Conservation (phyloP, 192 early-diverging fungal species). For the Blastocladiella britannica region DNA sequence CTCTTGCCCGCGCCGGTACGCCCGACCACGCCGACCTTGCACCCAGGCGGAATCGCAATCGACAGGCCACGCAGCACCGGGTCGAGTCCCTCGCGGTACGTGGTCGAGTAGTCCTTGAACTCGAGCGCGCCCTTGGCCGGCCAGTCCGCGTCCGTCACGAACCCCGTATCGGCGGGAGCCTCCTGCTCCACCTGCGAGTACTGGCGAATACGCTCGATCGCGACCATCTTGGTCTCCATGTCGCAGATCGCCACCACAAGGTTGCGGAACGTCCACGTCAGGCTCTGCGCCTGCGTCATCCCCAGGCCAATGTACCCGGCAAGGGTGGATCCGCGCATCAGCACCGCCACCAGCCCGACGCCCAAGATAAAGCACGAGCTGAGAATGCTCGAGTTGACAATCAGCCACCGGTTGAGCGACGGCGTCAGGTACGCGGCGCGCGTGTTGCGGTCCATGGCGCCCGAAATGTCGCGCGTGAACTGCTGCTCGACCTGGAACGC, state of each 20-base stretch:
- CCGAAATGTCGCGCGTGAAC: conserved; percentile 37
- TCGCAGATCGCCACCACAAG: background rate
- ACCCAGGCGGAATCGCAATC: conserved; percentile 38
- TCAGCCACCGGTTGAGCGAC: conserved; percentile 72
- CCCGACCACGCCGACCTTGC: conserved; percentile 85
- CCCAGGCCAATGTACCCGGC: conserved; percentile 27
- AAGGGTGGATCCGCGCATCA: conserved; percentile 21
- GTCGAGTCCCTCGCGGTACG: conserved; percentile 55
- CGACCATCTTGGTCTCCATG: conserved; percentile 63
- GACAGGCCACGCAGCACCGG: conserved; percentile 55
- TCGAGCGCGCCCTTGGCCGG: conserved; percentile 46
- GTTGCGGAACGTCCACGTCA: conserved; percentile 20
- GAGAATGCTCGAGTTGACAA: conserved; percentile 55
- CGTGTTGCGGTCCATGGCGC: conserved; percentile 55
- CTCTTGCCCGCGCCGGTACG: conserved; percentile 76
- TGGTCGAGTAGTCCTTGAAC: conserved; percentile 40
- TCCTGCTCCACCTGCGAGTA: conserved; percentile 71
- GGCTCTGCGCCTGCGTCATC: conserved; percentile 71
- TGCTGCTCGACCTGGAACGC: conserved; percentile 53
- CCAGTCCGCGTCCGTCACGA: conserved; percentile 25
- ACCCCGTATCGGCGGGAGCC: conserved; percentile 29
- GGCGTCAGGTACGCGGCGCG: conserved; percentile 71
- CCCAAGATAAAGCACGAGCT: conserved; percentile 53
- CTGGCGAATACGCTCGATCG: conserved; percentile 70
- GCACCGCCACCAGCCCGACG: conserved; percentile 42